phyloP scores from a whole-genome alignment of 768 basidiomycete genomes.

The Lactarius deliciosus region DNA sequence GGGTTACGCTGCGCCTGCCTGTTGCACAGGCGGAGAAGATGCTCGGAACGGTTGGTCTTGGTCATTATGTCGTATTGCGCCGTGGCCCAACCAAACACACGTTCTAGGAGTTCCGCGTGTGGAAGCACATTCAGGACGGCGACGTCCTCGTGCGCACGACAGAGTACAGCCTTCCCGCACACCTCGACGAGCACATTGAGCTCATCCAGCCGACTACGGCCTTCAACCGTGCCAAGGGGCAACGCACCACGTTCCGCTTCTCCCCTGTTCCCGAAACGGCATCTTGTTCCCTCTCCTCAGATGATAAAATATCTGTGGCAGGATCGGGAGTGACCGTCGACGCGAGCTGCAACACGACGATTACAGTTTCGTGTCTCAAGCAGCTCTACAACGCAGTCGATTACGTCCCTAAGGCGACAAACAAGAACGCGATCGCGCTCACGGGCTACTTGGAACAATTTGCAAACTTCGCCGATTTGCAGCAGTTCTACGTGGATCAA shows the following conservation, averaged over 20 bases:
- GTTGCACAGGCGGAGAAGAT: constrained; percentile 58
- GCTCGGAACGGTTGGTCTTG: constrained; percentile 53
- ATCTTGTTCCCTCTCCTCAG: background rate
- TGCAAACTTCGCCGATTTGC: constrained; percentile 36
- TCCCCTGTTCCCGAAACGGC: background rate
- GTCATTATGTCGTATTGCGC: background rate
- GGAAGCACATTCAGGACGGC: constrained; percentile 49
- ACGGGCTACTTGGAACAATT: constrained; percentile 41
- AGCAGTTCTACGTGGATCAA: constrained; percentile 36
- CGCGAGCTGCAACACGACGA: constrained; percentile 39
- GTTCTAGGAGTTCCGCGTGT: constrained; percentile 54
- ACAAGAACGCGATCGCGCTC: constrained; percentile 38
- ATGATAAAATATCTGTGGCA: constrained; percentile 4
- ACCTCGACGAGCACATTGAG: constrained; percentile 55
- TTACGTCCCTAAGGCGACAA: constrained; percentile 31
- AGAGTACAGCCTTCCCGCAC: constrained; percentile 55
- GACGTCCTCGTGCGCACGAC: constrained; percentile 58
- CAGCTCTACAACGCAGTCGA: constrained; percentile 39
- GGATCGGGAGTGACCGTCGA: constrained; percentile 28
- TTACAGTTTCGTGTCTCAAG: constrained; percentile 39
- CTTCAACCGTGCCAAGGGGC: constrained; percentile 48
- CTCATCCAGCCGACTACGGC: constrained; percentile 67
- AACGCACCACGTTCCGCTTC: constrained; percentile 41
- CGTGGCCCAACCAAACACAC: background rate
- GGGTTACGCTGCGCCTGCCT: constrained; percentile 55